Base-by-base conservation (phyloP, 495 filamentous ascomycete species). In the Xylaria acuta region DNA sequence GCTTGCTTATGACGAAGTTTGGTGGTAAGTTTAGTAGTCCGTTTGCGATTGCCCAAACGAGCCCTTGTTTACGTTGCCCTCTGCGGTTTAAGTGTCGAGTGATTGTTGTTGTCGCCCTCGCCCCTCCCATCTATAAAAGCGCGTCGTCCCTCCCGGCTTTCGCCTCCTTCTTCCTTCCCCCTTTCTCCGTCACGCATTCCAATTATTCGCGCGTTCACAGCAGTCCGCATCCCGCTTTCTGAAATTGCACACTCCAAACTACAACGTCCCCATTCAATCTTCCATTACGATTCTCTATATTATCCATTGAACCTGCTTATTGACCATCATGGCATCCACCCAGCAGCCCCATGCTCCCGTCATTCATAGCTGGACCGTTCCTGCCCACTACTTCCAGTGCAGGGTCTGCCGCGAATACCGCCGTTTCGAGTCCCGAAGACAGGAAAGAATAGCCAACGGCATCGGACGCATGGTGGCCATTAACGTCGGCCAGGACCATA, bases 311-410 rank as follows among this genome's bases (percentile, higher is more conserved):
- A n/a, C 58, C 56, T 51, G 25, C 54, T 47, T 36, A 12, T 62
- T 75, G 63, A 77, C 71, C 62, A 75, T 77, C 34, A 63, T 63
- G 68, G 20, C 58, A n/a, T 43, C 41, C 12, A 11, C 25, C 0
- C 14, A 22, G 12, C 68, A 60, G 40, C 56, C 22, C 5, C 43
- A 8, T 5, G 1, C 1, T 34, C 45, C n/a, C 36, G 11, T 14
- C 38, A 20, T 40, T 3, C 69, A 64, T 14, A 64, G 34, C 36
- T 71, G 74, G 74, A 72, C 49, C 7, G 38, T n/a, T 34, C 53
- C 38, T 11, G 3, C 11, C 40, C 75, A 77, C 53, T 77, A 62
- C 47, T 5, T 47, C 16, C 38, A 27, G 7, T 78, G 73, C 76
- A 8, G 12, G 25, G 0, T 8, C 62, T 78, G 76, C 32, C 20